Evolutionary conservation across 2,329 filamentous ascomycete genomes (phyloP), one percentile per base, ranked within the genome.

Genomic region (Diatrype stigma): DNA sequence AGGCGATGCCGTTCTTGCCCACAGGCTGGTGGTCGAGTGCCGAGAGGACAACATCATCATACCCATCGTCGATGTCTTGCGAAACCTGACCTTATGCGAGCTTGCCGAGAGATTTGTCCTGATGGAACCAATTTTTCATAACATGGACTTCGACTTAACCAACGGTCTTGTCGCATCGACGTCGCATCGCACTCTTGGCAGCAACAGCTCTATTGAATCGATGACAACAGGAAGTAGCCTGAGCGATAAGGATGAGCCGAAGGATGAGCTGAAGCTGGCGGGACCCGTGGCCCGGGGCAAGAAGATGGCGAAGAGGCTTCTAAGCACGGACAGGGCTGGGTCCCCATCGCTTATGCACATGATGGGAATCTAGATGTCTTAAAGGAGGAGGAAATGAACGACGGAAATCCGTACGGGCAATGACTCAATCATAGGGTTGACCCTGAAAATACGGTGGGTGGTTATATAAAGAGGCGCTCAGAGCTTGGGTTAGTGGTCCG

Each of bases 1-100:
- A 0, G 78, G 78, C 0, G 73, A 79, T 37, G 68, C 64, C 7
- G 67, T 74, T 17, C 64, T 76, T 5, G 75, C 74, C 3, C 68
- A 71, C 3, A 66, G 74, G 42, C 60, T 80, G 6, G 70, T 78
- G 1, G 56, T 74, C 1, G 62, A 68, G 1, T 79, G 75, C 54
- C 73, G 77, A 6, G 68, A 71, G 47, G 64, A 70, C 14, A 70
- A 70, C 2, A 66, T 78, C 37, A 52, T 62, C 1, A 58, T 80
- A 1, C 65, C 70, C 0, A 67, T 80, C 6, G 58, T 67, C 1
- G 71, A 77, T 40, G 56, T 81, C 1, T 60, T 80, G 21, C 58
- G 61, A 0, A 70, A 75, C 11, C 56, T 65, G 0, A 67, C 71
- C 0, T 65, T 81, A 5, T 72, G 72, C 0, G 73, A 80, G 37